Evolutionary conservation across 495 filamentous ascomycete species (phyloP).

Genomic region (Podospora tetraspora): DNA sequence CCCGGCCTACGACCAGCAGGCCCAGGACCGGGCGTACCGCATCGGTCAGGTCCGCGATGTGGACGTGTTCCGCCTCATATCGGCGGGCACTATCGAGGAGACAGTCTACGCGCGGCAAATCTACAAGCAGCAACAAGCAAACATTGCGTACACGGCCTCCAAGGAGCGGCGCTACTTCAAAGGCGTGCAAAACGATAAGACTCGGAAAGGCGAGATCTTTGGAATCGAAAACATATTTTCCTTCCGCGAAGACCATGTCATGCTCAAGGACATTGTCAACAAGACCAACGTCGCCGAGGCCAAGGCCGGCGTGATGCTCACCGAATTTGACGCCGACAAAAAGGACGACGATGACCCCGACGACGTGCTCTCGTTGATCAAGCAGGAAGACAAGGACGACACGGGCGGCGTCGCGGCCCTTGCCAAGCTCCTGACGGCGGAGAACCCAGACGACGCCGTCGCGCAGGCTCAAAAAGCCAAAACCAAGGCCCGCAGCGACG

Average conservation of each 20-base stretch:
- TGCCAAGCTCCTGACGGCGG: constrained; percentile 61
- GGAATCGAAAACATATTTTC: constrained; percentile 82
- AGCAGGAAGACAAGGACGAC: constrained; percentile 39
- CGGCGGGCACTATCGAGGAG: constrained; percentile 90
- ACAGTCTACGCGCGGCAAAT: constrained; percentile 96
- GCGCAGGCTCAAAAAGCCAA: constrained; percentile 8
- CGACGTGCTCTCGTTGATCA: constrained; percentile 51
- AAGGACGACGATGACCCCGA: constrained; percentile 50
- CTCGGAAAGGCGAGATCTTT: constrained; percentile 86
- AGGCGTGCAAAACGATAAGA: constrained; percentile 79
- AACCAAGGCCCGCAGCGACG: constrained; percentile 54
- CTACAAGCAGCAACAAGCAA: constrained; percentile 98
- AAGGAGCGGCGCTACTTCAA: constrained; percentile 93
- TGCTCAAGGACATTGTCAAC: constrained; percentile 89
- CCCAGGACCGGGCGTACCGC: constrained; percentile 93
- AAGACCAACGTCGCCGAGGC: constrained; percentile 96
- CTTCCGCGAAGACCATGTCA: constrained; percentile 71
- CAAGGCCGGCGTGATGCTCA: constrained; percentile 73
- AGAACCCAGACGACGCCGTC: constrained; percentile 37
- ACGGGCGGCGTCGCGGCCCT: constrained; percentile 73
- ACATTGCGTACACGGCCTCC: constrained; percentile 92
- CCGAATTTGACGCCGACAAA: constrained; percentile 64
- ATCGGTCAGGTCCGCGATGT: constrained; percentile 92
- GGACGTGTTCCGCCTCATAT: constrained; percentile 93
- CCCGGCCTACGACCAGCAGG: constrained; percentile 86